Base-by-base conservation (phyloP, 2,329 filamentous ascomycete species). In the Neoascochyta sp. region DNA sequence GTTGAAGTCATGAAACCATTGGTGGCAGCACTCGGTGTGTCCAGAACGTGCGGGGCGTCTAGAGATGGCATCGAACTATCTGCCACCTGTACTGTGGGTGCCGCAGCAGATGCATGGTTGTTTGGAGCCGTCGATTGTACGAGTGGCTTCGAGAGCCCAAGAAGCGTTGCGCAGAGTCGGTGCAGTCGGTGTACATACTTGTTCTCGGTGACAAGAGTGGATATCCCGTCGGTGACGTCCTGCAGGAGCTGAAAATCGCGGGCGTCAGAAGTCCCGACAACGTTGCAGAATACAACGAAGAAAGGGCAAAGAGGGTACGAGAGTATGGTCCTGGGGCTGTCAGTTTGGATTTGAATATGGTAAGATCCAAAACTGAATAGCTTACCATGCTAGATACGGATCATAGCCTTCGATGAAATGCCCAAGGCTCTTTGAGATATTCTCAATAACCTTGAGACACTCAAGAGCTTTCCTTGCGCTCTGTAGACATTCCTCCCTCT, bases 281-380 rank as follows among this genome's bases (percentile, higher is more conserved):
- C 54, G 22, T 61, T 60, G 41, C 57, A 61, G 30, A 61, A 61
- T 15, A 61, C 46, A 9, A 60, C 55, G 29, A 57, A 61, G 41
- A 59, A 61, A 1, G 57, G 56, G 17, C 48, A 53, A 2, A 61
- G 38, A 4, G 57, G 54, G 22, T 58, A 58, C 7, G 55, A 60
- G 8, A 60, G 50, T 24, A 59, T 50, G 1, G 51, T 57, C 57
- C 57, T 60, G 9, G 1, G 7, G 3, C 1, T 7, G 7, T 56
- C 22, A 55, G 42, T 27, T n/a, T n/a, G n/a, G n/a, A n/a, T n/a
- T n/a, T n/a, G n/a, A n/a, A n/a, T n/a, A n/a, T 2, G 14, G 5
- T 11, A 14, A 3, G 6, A 5, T 14, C 13, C 7, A 9, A 12
- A 9, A 12, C 3, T 9, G 7, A 2, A 13, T 10, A 22, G 15